phyloP scores from a whole-genome alignment of 192 early-diverging fungal genomes.

The Coemansia guatemalensis region DNA sequence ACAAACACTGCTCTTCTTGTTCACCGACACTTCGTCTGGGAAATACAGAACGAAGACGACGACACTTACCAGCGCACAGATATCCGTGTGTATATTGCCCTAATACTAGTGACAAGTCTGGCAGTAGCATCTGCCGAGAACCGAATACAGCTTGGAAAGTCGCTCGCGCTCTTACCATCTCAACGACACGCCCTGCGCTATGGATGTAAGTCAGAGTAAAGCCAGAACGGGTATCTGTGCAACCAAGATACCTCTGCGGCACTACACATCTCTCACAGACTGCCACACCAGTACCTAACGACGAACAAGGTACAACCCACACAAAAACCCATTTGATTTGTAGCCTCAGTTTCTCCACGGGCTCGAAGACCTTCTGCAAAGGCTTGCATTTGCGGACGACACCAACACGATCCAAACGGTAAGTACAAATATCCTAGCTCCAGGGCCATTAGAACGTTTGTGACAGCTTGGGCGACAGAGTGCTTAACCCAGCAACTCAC shows the following conservation, averaged over 20 bases:
- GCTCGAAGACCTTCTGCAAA: constrained; percentile 59
- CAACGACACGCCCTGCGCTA: neutral
- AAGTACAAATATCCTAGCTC: constrained; percentile 24
- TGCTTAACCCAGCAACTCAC: neutral
- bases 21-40: neutral
- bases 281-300: neutral
- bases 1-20: neutral
- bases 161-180: neutral
- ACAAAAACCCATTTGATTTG: neutral
- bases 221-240: neutral
- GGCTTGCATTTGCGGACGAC: constrained; percentile 56
- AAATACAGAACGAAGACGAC: neutral
- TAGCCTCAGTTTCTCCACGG: constrained; percentile 57
- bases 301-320: neutral
- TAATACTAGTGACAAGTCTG: neutral
- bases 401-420: constrained; percentile 58
- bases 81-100: neutral
- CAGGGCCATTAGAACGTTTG: neutral
- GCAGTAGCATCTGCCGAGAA: neutral
- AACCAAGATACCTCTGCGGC: neutral
- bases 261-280: neutral
- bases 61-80: neutral
- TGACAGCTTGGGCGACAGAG: neutral
- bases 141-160: neutral
- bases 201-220: neutral